Evolutionary conservation across 768 basidiomycete species (phyloP), one percentile per base, ranked within the genome.

Genomic region (Rhodosporidiobolus sp.): DNA sequence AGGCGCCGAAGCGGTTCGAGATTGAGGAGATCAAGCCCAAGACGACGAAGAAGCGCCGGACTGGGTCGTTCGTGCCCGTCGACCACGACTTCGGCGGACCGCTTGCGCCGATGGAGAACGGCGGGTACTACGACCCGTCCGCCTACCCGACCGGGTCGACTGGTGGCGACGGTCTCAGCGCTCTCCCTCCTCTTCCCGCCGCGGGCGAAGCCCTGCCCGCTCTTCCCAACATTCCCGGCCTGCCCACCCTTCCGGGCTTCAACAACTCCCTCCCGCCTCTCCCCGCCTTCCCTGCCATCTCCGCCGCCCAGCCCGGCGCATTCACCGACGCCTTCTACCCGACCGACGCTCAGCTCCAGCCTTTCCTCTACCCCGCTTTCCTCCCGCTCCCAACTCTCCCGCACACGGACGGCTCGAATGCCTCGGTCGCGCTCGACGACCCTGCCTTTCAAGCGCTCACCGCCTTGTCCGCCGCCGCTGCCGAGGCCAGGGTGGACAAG

Each of bases 361-460:
- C 38, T 5, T 28, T 59, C 58, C 43, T 59, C 34, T 52, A 52
- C 62, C 34, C 38, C 20, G 17, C 26, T 1, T 52, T 64, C n/a
- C n/a, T 26, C 22, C 11, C 26, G 3, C 63, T 64, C 28, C 63
- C 63, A 3, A 9, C 35, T 32, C 69, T 65, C 22, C 64, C 70
- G 28, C 45, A 46, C 17, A 30, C 49, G 20, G 43, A 45, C 43
- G 38, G 26, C 28, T 19, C 4, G 16, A 26, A 4, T 30, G 53
- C 28, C 26, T 54, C 28, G n/a, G n/a, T n/a, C 53, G 19, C 28
- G 17, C 53, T 30, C 53, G n/a, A 54, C 35, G 70, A 72, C 55
- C 65, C 65, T n/a, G 60, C 70, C 19, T 53, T 72, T 28, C 54
- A 66, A 32, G 70, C 70, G 20, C 65, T 72, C 22, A 50, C 70